Percentiles rank a stretch among this genome's conserved stretches.
These are phyloP conservation scores for Podila minutissima DNA, from an alignment of 192 early-diverging fungal genomes.

Conservation along the genomic window DNA sequence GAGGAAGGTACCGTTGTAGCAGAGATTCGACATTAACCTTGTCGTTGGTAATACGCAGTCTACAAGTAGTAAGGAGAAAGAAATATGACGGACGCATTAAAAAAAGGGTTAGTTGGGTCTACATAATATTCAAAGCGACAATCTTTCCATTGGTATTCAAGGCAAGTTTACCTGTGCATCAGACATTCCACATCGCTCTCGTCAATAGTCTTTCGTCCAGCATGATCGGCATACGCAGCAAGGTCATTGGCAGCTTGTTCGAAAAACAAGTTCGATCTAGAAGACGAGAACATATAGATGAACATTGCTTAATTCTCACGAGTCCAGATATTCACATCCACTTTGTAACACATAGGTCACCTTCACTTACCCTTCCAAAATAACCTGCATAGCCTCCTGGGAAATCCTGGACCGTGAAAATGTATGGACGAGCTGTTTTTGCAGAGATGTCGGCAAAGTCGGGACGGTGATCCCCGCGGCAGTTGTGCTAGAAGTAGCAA, in stretches of 20 bases:
- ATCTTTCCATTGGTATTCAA: no score
- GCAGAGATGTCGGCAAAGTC: slow-evolving; percentile 33
- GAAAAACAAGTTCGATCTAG: slow-evolving; percentile 51
- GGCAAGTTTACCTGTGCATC: slow-evolving; percentile 45
- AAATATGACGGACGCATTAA: no score
- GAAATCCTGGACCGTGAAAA: slow-evolving; percentile 49
- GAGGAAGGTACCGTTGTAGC: slow-evolving; percentile 42
- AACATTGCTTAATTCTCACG: neutral
- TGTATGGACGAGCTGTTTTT: slow-evolving; percentile 41
- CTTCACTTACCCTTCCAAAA: slow-evolving; percentile 51
- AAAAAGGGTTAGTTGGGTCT: no score
- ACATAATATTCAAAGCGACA: no score
- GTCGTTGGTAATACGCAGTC: slow-evolving; percentile 39
- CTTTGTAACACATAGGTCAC: neutral
- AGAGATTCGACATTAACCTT: slow-evolving; percentile 49
- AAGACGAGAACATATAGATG: neutral
- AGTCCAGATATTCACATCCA: neutral
- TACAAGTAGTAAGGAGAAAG: neutral
- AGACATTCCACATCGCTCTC: slow-evolving; percentile 47
- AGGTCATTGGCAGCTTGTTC: slow-evolving; percentile 50
- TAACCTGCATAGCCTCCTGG: slow-evolving; percentile 46
- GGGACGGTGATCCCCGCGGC: slow-evolving; percentile 39
- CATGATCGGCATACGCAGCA: slow-evolving; percentile 51
- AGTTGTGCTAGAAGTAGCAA: slow-evolving; percentile 24
- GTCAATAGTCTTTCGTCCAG: slow-evolving; percentile 49